A percentile compares a stretch with the other conserved stretches of the same genome.
Conservation (phyloP, 1,284 basidiomycete genomes). For the Apiotrichum mycotoxinovorans region DNA sequence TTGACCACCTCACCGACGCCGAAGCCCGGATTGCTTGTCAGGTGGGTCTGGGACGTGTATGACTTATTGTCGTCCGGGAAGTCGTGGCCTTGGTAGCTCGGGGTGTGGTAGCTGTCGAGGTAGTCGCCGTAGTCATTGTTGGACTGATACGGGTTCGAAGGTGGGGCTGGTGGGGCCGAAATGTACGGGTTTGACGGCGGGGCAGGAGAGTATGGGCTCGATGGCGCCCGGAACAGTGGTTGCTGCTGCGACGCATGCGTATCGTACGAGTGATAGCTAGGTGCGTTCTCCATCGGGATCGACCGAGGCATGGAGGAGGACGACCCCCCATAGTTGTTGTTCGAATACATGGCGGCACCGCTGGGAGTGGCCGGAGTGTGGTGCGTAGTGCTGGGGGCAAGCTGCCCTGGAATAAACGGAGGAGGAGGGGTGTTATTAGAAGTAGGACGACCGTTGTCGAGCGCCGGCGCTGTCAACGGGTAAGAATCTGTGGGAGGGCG, state of each 20-base stretch:
- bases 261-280: constrained; percentile 11
- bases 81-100: constrained; percentile 19
- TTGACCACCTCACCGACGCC: constrained; percentile 37
- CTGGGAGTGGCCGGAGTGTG: background rate
- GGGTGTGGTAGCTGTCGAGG: background rate
- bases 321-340: background rate
- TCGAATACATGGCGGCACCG: background rate
- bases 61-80: constrained; percentile 39
- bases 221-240: background rate
- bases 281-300: background rate
- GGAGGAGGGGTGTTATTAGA: background rate
- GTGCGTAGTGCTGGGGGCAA: background rate
- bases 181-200: constrained; percentile 10
- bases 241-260: constrained; percentile 3
- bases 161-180: background rate
- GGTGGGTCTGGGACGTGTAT: constrained; percentile 31
- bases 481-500: background rate
- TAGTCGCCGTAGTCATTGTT: constrained; percentile 17
- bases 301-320: background rate
- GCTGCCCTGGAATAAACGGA: background rate
- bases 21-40: constrained; percentile 16
- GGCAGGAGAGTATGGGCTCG: background rate
- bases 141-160: constrained; percentile 16
- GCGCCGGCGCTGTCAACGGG: background rate
- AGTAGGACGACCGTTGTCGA: background rate